Percentiles rank a stretch among this genome's conserved stretches.
phyloP scores from a whole-genome alignment of 1,284 basidiomycete species.

The Termitomyces sp. region DNA sequence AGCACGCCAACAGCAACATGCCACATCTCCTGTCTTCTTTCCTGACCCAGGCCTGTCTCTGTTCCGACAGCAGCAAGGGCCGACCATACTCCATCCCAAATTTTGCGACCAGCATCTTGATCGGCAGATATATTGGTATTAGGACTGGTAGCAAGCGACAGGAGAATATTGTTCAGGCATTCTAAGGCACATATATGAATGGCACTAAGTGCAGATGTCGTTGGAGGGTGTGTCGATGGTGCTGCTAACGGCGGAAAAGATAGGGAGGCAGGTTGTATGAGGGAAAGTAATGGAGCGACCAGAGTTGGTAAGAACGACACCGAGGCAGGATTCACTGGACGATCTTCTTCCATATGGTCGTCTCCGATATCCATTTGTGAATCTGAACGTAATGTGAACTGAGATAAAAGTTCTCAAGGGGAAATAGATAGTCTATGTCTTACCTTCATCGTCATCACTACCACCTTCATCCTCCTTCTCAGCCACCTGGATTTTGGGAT shows the following conservation, averaged over 20 bases:
- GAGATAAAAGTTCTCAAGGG: neutral
- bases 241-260: constrained; percentile 75
- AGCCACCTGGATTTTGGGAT: constrained; percentile 45
- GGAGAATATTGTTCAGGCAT: constrained; percentile 86
- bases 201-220: constrained; percentile 74
- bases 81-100: constrained; percentile 63
- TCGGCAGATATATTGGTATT: constrained; percentile 39
- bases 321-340: constrained; percentile 24
- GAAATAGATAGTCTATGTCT: neutral
- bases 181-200: constrained; percentile 84
- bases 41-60: constrained; percentile 56
- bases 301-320: constrained; percentile 41
- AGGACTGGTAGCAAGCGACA: constrained; percentile 58
- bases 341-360: constrained; percentile 34
- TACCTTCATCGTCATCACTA: constrained; percentile 24
- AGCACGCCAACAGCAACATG: constrained; percentile 68
- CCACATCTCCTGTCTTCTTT: constrained; percentile 66
- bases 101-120: constrained; percentile 40
- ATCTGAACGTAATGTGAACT: constrained; percentile 11
- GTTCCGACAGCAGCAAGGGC: constrained; percentile 56
- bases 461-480: constrained; percentile 31
- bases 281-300: constrained; percentile 57
- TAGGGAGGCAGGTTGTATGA: constrained; percentile 67
- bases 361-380: constrained; percentile 26
- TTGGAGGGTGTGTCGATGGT: constrained; percentile 76